phyloP scores from a whole-genome alignment of 1,284 basidiomycete genomes.

The Tylopilus sp. region DNA sequence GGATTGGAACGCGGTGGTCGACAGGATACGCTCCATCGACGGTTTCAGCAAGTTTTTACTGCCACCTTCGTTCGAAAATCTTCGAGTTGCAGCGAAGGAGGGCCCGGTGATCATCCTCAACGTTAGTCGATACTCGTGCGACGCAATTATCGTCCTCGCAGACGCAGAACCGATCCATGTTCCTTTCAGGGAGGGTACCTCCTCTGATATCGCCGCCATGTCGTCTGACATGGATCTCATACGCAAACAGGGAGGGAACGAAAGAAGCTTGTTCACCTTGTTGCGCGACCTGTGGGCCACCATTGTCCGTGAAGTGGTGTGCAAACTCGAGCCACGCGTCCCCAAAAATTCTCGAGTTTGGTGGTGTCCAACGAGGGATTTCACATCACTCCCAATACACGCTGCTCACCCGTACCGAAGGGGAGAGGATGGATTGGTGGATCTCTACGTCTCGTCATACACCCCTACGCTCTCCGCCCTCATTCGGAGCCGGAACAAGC shows the following conservation, averaged over 20 bases:
- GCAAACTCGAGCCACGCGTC: constrained; percentile 17
- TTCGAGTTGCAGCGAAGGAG: constrained; percentile 26
- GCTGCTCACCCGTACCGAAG: constrained; percentile 30
- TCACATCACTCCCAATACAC: constrained; percentile 38
- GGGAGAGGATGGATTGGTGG: constrained; percentile 19
- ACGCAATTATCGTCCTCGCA: constrained; percentile 27
- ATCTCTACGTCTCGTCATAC: constrained; percentile 37
- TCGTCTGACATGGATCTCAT: no score
- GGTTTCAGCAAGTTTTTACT: constrained; percentile 27
- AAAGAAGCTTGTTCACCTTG: constrained; percentile 9
- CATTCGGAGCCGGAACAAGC: constrained; percentile 18
- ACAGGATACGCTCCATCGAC: constrained; percentile 19
- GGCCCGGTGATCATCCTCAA: constrained; percentile 40
- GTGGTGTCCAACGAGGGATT: constrained; percentile 39
- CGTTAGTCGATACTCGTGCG: constrained; percentile 22
- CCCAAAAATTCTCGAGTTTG: constrained; percentile 34
- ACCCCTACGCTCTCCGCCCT: constrained; percentile 35
- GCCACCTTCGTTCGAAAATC: constrained; percentile 22
- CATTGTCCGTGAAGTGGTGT: constrained; percentile 28
- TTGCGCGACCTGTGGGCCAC: constrained; percentile 29
- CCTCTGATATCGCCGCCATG: constrained; percentile 5
- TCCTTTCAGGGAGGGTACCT: constrained; percentile 10
- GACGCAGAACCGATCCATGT: constrained; percentile 15
- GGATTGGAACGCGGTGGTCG: constrained; percentile 20
- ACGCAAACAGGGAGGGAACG: not conserved